Percentiles rank a stretch among this genome's conserved stretches.
Conservation (phyloP, 2,329 filamentous ascomycete species). For the Sclerotinia borealis region DNA sequence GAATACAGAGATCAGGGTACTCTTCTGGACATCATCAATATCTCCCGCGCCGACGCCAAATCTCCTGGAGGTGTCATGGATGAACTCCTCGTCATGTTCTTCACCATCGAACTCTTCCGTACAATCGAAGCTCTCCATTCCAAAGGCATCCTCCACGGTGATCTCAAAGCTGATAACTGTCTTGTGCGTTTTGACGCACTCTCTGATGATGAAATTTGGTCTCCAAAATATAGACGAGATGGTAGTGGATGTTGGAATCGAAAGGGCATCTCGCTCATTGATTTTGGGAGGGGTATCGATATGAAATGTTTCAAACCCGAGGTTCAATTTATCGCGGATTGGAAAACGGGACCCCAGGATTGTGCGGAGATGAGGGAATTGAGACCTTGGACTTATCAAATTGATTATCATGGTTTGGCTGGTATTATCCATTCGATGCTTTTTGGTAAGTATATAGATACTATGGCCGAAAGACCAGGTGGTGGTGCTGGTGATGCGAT, state of each 20-base stretch:
- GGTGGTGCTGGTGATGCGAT: conserved; percentile 43
- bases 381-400: conserved; percentile 93
- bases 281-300: conserved; percentile 92
- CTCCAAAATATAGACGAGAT: conserved; percentile 61
- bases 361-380: conserved; percentile 94
- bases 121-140: conserved; percentile 82
- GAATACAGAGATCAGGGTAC: conserved; percentile 87
- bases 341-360: conserved; percentile 81
- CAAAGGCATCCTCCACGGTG: conserved; percentile 78
- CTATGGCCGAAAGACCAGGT: conserved; percentile 41
- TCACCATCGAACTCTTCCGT: conserved; percentile 82
- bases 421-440: conserved; percentile 82
- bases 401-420: conserved; percentile 91
- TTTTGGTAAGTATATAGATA: conserved; percentile 94
- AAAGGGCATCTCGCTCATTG: conserved; percentile 81
- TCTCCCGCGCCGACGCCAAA: conserved; percentile 64
- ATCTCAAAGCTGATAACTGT: conserved; percentile 94
- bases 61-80: conserved; percentile 65
- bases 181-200: conserved; percentile 70
- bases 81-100: conserved; percentile 90
- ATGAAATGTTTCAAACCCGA: conserved; percentile 74
- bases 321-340: conserved; percentile 90
- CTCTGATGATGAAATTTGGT: conserved; percentile 43
- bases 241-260: conserved; percentile 72
- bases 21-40: conserved; percentile 88